These are phyloP conservation scores for Tuber magnatum DNA, from an alignment of 495 filamentous ascomycete species.

Conservation along the genomic window DNA sequence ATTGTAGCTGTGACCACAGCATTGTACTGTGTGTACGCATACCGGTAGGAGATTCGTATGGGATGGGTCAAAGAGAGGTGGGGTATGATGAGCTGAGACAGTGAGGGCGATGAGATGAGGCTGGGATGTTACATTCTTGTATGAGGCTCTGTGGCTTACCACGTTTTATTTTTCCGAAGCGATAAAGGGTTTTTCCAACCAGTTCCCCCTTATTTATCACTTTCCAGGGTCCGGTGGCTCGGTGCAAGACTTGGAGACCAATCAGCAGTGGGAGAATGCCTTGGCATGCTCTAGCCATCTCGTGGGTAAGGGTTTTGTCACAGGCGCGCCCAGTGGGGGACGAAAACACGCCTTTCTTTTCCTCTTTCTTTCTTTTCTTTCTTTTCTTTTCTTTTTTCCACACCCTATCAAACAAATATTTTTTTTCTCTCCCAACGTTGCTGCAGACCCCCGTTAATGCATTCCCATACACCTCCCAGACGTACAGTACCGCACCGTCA, in stretches of 20 bases:
- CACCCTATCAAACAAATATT: not conserved
- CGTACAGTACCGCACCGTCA: not conserved
- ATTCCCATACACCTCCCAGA: not conserved
- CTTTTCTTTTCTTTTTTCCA: not conserved
- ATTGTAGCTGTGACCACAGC: not conserved
- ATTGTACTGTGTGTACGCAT: not conserved
- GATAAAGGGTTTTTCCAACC: not conserved
- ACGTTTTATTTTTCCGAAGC: not conserved
- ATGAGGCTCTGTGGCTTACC: not conserved
- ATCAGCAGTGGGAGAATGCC: not conserved
- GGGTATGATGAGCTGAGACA: not conserved
- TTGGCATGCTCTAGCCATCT: not conserved
- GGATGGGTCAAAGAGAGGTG: not conserved
- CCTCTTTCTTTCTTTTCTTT: not conserved
- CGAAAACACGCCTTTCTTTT: not conserved
- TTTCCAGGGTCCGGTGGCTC: not conserved
- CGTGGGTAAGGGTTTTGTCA: not conserved
- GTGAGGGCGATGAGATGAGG: not conserved
- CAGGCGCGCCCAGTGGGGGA: not conserved
- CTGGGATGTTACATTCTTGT: not conserved
- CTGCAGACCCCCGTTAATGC: not conserved
- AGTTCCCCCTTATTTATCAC: not conserved
- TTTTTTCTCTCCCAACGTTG: not conserved
- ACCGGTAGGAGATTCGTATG: not conserved
- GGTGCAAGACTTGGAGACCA: not conserved